Conservation (phyloP, 179 eudicot species). For the Amaranthus tricolor region DNA sequence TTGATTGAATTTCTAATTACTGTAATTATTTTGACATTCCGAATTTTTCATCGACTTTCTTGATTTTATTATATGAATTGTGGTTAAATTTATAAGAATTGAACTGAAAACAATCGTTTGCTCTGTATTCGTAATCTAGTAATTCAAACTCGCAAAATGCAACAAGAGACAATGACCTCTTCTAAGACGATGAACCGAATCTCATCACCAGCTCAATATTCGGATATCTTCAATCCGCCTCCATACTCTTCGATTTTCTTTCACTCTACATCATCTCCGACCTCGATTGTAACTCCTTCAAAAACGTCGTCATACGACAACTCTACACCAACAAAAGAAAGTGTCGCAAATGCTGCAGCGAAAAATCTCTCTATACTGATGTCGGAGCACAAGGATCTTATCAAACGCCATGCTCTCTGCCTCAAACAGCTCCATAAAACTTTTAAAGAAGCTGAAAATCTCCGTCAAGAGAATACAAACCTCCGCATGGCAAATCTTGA, state of each 20-base stretch:
- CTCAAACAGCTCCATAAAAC: conserved; percentile 53
- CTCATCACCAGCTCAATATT: conserved; percentile 11
- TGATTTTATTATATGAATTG: not conserved
- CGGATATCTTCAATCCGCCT: conserved; percentile 19
- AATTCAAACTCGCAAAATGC: conserved; percentile 18
- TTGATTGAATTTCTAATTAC: not conserved
- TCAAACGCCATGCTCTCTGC: conserved; percentile 48
- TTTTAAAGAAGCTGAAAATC: conserved; percentile 55
- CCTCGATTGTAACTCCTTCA: not conserved
- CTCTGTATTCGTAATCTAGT: conserved; percentile 6
- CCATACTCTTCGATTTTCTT: conserved; percentile 34
- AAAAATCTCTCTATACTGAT: conserved; percentile 30
- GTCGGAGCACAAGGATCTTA: conserved; percentile 69
- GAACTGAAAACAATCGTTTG: not conserved
- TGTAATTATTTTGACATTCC: not conserved
- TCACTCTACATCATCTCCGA: conserved; percentile 7
- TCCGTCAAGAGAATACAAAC: conserved; percentile 62
- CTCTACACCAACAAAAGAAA: not conserved
- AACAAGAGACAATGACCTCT: conserved; percentile 7
- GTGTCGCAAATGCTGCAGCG: conserved; percentile 16
- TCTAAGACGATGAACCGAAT: conserved; percentile 4
- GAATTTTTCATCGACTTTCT: too few relatives aligned
- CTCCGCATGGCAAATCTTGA: conserved; percentile 61
- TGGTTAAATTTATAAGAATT: conserved; percentile 12
- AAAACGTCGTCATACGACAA: not conserved